Evolutionary conservation across 2,329 filamentous ascomycete species (phyloP), one percentile per base, ranked within the genome.

Genomic region (Elsinoe perseae): DNA sequence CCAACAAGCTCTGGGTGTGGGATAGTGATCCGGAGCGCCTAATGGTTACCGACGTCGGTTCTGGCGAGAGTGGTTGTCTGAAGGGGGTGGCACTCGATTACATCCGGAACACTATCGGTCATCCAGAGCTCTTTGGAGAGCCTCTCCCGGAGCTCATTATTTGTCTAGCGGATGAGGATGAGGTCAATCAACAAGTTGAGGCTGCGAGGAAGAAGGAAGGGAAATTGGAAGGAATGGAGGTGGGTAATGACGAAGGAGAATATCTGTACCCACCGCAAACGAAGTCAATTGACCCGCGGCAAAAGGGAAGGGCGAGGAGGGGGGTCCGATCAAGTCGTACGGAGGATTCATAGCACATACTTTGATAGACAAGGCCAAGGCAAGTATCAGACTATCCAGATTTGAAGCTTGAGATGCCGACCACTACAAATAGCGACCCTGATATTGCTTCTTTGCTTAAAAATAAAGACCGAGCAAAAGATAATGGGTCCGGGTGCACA

Each of bases 1-100:
- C 28, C 16, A 32, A 34, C n/a, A 52, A 52, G 30, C 48, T 52
- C 14, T 52, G 32, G 28, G 28, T 52, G 16, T 52, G 48, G 48
- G 48, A 52, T n/a, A 52, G 48, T 20, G 48, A 52, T 25, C 48
- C 48, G 12, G 48, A 52, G 9, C 28, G 48, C 20, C 10, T 52
- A n/a, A 28, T 52, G 48, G 48, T 38, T 9, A 21, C 28, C 10
- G 48, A 36, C 16, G 25, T 52, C 2, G 48, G 20, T 2, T 10
- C 6, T 2, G 12, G 27, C 16, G 48, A 52, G 27, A 34, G n/a
- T 25, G 48, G 48, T 12, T 52, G 48, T 20, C 28, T 28, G 12
- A 52, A 38, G 16, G 28, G 28, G 20, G 16, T n/a, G 28, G 30
- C 48, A 12, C 48, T 52, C 28, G 28, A 38, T n/a, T 38, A 16